phyloP scores from a whole-genome alignment of 306 rosid genomes.

The Fragaria nilgerrensis region DNA sequence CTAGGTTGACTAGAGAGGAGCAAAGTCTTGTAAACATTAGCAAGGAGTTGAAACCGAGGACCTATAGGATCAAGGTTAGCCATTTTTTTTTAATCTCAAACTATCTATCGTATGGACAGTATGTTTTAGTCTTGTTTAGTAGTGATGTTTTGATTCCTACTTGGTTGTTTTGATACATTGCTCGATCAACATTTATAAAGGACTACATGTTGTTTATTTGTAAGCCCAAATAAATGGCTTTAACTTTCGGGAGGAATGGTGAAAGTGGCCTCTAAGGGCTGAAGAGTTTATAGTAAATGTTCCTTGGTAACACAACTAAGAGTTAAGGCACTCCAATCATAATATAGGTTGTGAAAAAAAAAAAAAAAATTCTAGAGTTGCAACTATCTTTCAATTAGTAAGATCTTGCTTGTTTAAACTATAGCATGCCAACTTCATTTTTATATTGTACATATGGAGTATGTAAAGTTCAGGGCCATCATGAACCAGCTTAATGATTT shows the following conservation, averaged over 20 bases:
- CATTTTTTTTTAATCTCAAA: slow-evolving; percentile 13
- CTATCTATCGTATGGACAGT: neutral
- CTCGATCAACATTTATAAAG: neutral
- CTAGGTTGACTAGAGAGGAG: slow-evolving; percentile 85
- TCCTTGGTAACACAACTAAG: neutral
- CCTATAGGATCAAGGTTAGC: slow-evolving; percentile 84
- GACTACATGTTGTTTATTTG: neutral
- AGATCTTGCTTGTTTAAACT: neutral
- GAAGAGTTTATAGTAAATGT: neutral
- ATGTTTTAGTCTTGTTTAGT: neutral
- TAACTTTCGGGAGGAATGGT: neutral
- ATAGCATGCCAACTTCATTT: neutral
- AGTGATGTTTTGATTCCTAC: neutral
- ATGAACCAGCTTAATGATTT: neutral
- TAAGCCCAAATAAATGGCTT: no score
- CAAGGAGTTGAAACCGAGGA: slow-evolving; percentile 95
- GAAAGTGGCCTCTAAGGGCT: neutral
- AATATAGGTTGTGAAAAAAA: neutral
- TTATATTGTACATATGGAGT: neutral
- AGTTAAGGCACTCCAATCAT: neutral
- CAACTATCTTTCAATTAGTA: no score
- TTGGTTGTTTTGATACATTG: neutral
- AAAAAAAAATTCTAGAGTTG: neutral
- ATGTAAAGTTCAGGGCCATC: neutral
- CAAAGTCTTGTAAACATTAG: slow-evolving; percentile 74